Evolutionary conservation across 352 stramenopile genomes (phyloP), one percentile per base, ranked within the genome.

Genomic region (Phytophthora podocarpi): DNA sequence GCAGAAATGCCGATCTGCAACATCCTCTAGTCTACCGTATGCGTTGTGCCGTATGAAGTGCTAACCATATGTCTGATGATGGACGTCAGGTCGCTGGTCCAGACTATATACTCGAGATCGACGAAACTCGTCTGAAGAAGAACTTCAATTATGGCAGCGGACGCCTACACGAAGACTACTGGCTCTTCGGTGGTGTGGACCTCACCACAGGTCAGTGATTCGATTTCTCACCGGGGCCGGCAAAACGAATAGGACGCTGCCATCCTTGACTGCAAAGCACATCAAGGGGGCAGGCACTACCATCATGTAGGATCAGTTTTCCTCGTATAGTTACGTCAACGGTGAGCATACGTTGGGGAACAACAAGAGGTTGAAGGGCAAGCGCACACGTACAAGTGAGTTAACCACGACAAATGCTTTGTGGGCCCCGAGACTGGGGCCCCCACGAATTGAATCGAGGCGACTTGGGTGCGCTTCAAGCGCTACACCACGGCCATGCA

Each of bases 391-490:
- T 51, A 72, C 23, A 24, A 9, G 3, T 56, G 41, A 24, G 56
- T 64, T 12, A 67, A 64, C 32, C 63, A 72, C 27, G 47, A 49
- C 0, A 43, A 64, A 31, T 50, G 46, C 26, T 64, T 53, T 16
- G 51, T 60, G 3, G 54, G 55, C 28, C 56, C 45, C 1, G 28
- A 34, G 2, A 63, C 42, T 5, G 56, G 50, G 3, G 49, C 55
- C 5, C 63, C 59, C 37, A 71, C 52, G 1, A 64, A 55, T 72
- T 30, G 56, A 65, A n/a, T n/a, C n/a, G n/a, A 34, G 64, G 46
- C 2, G 24, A 31, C 1, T 68, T 40, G 52, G 18, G 34, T 58
- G 3, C 30, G 30, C 12, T 37, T 64, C 10, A 72, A 72, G 51
- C 27, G 34, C 3, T 12, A 47, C 30, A 54, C 59, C 11, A 65